Conservation (phyloP, 495 filamentous ascomycete genomes). For the Geopyxis carbonaria region DNA sequence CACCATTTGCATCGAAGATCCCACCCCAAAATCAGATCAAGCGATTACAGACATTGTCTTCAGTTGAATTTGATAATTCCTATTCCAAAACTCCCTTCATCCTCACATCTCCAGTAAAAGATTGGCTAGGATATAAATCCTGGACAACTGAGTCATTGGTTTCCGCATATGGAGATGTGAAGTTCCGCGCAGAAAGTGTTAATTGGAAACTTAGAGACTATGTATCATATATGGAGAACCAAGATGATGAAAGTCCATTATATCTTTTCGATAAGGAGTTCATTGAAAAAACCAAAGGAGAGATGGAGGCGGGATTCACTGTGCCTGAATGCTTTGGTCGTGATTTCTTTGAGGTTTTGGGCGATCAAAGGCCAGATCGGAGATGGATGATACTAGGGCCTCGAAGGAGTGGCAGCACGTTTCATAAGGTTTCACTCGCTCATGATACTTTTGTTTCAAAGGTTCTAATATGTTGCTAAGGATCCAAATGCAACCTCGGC, state of each 20-base stretch:
- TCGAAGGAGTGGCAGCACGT: conserved; percentile 77
- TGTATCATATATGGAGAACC: conserved; percentile 62
- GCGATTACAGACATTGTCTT: conserved; percentile 48
- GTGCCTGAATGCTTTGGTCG: conserved; percentile 74
- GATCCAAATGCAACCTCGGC: conserved; percentile 54
- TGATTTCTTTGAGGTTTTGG: conserved; percentile 74
- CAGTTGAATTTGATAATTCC: conserved; percentile 50
- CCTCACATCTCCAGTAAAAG: conserved; percentile 62
- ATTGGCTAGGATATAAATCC: conserved; percentile 60
- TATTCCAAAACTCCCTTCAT: conserved; percentile 83
- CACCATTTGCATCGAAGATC: conserved; percentile 51
- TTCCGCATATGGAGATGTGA: conserved; percentile 41
- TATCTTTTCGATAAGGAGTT: conserved; percentile 86
- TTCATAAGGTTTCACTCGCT: conserved; percentile 57
- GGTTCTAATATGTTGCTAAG: too few relatives aligned
- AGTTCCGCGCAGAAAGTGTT: conserved; percentile 82
- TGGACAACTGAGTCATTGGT: conserved; percentile 57
- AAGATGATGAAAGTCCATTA: conserved; percentile 73
- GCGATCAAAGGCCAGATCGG: conserved; percentile 63
- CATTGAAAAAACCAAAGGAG: conserved; percentile 67
- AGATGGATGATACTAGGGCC: conserved; percentile 92
- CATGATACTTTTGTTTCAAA: not conserved
- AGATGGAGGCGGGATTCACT: conserved; percentile 50
- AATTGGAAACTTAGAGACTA: conserved; percentile 78
- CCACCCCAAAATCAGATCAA: conserved; percentile 55